Conservation (phyloP, 768 basidiomycete species). For the Ramaria rubella region DNA sequence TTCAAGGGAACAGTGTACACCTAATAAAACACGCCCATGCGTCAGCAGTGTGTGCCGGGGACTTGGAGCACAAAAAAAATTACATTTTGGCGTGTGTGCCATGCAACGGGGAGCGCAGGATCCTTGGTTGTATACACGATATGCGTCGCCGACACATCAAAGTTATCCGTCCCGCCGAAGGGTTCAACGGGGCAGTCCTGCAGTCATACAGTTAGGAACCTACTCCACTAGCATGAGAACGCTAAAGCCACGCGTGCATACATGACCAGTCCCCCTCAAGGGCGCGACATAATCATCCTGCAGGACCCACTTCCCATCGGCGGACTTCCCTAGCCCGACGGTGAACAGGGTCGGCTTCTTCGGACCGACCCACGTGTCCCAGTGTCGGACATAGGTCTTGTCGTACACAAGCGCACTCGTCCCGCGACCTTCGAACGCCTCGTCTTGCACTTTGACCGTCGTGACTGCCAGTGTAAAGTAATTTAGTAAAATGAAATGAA, state of each 20-base stretch:
- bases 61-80: background rate
- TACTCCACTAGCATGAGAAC: conserved; percentile 6
- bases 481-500: too few relatives aligned
- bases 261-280: conserved; percentile 63
- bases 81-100: conserved; percentile 88
- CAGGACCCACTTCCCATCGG: conserved; percentile 48
- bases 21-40: conserved; percentile 29
- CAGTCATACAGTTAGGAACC: background rate
- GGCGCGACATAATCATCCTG: conserved; percentile 50
- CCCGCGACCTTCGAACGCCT: conserved; percentile 66
- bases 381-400: conserved; percentile 61
- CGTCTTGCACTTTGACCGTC: conserved; percentile 61
- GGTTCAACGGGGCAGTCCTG: conserved; percentile 76
- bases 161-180: conserved; percentile 80
- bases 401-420: conserved; percentile 70
- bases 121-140: conserved; percentile 87
- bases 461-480: too few relatives aligned
- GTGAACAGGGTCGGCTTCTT: conserved; percentile 71
- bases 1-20: conserved; percentile 62
- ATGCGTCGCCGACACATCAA: conserved; percentile 59
- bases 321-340: conserved; percentile 45
- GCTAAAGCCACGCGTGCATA: conserved; percentile 40
- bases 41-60: too few relatives aligned
- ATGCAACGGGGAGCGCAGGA: conserved; percentile 64
- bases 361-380: conserved; percentile 68